A percentile compares a stretch with the other conserved stretches of the same genome.
Conservation (phyloP, 2,329 filamentous ascomycete genomes). For the Fusarium udum region DNA sequence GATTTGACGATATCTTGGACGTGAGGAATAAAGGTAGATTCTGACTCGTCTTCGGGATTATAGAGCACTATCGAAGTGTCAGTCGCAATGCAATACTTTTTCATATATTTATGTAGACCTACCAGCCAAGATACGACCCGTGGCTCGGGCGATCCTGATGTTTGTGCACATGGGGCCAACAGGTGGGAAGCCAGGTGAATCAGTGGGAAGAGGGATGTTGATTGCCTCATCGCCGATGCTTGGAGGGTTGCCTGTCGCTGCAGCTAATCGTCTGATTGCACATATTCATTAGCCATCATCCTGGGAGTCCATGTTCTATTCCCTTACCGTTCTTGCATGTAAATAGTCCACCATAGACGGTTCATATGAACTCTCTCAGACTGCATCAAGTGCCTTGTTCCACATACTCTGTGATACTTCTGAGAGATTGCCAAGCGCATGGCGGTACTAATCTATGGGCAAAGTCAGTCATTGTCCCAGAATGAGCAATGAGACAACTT, state of each 20-base stretch:
- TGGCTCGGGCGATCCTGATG: slow-evolving; percentile 40
- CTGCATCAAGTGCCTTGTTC: slow-evolving; percentile 41
- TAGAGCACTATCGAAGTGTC: slow-evolving; percentile 37
- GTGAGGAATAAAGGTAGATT: slow-evolving; percentile 45
- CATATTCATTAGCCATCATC: not conserved
- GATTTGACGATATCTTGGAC: slow-evolving; percentile 47
- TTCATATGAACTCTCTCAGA: slow-evolving; percentile 42
- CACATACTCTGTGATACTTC: slow-evolving; percentile 43
- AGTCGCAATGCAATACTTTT: not conserved
- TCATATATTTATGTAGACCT: accelerated
- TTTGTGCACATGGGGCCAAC: slow-evolving; percentile 44
- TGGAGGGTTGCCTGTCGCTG: slow-evolving; percentile 40
- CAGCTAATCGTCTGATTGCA: slow-evolving; percentile 32
- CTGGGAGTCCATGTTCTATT: accelerated
- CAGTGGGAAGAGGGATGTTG: slow-evolving; percentile 38
- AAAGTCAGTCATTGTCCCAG: not conserved
- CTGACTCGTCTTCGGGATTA: slow-evolving; percentile 44
- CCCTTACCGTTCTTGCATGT: slow-evolving; percentile 44
- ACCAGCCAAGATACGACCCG: slow-evolving; percentile 43
- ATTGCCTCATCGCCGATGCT: slow-evolving; percentile 41
- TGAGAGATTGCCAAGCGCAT: slow-evolving; percentile 43
- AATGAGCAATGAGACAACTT: not conserved
- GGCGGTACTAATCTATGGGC: slow-evolving; percentile 40
- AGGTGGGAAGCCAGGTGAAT: slow-evolving; percentile 44
- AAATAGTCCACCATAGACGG: slow-evolving; percentile 44